phyloP scores from a whole-genome alignment of 164 flowering plant genomes.

The Kalanchoe fedtschenkoi region DNA sequence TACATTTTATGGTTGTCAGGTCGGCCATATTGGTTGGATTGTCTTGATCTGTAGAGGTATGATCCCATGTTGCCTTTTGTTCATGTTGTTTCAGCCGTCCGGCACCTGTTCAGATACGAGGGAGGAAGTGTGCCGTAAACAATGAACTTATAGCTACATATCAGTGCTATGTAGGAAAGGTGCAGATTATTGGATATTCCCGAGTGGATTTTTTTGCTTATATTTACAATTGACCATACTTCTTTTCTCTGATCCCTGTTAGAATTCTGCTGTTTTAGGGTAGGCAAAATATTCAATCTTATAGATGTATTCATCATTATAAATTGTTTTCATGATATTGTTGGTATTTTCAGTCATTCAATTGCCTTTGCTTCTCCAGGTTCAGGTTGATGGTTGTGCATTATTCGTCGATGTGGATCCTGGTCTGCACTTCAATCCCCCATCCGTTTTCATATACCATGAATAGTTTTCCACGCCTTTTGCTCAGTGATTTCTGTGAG shows the following conservation, averaged over 20 bases:
- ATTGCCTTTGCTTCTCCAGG: neutral
- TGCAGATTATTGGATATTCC: neutral
- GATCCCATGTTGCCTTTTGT: neutral
- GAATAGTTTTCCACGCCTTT: no score
- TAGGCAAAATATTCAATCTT: no score
- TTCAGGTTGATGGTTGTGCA: neutral
- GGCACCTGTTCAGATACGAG: neutral
- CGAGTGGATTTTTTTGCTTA: neutral
- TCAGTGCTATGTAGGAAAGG: neutral
- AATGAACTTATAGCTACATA: neutral
- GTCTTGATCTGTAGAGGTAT: neutral
- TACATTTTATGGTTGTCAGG: conserved; percentile 2
- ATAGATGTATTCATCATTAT: no score
- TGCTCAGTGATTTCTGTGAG: no score
- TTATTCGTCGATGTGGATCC: neutral
- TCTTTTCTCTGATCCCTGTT: neutral
- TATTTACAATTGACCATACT: neutral
- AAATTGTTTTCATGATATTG: no score
- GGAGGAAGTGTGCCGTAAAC: neutral
- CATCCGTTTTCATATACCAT: neutral
- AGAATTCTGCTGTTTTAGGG: neutral
- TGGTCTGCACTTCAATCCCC: neutral
- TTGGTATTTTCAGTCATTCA: neutral
- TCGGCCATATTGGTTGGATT: neutral
- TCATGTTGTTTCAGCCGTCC: no score